Base-by-base conservation (phyloP, 2,329 filamentous ascomycete genomes). In the Rhynchosporium secalis region DNA sequence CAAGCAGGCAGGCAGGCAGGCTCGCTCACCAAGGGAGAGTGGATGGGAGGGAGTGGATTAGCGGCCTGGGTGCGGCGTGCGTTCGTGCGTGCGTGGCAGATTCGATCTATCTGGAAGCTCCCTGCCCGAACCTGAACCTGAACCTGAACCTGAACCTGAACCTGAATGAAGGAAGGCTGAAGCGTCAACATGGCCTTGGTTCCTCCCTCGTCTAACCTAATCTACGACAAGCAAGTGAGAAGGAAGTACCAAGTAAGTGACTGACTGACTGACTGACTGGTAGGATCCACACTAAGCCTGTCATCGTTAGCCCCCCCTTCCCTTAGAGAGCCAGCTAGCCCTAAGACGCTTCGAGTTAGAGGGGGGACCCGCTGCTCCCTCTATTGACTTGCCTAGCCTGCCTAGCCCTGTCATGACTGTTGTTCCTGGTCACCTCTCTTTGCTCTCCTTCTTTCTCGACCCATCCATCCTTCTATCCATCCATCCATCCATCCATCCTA, bases 71-170 rank as follows among this genome's bases (percentile, higher is more conserved):
- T 20, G 20, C 20, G 20, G n/a, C n/a, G n/a, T 20, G 20, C 20
- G 20, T 20, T 20, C 20, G 20, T 20, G 20, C 20, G 20, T 20
- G 20, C 20, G 20, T 26, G 45, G 54, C 10, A 28, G 40, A 46
- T 56, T 56, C 40, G 54, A 56, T 45, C 54, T 40, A 46, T 43
- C 54, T 56, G 54, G 54, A 56, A 56, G 41, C 54, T 36, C 26
- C 38, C 54, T 28, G 36, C n/a, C n/a, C n/a, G n/a, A n/a, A n/a
- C n/a, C n/a, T n/a, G n/a, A n/a, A n/a, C n/a, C n/a, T n/a, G n/a
- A 56, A 56, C 36, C 36, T 40, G 36, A 40, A 40, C 36, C 36
- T 40, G 36, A 7, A 40, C 36, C 36, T 7, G 36, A 40, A 40
- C 6, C 7, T 7, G 6, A 12, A 12, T 12, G 7, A 40, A 40